Conservation (phyloP, 139 green algal genomes). For the Picochlorum sp. region DNA sequence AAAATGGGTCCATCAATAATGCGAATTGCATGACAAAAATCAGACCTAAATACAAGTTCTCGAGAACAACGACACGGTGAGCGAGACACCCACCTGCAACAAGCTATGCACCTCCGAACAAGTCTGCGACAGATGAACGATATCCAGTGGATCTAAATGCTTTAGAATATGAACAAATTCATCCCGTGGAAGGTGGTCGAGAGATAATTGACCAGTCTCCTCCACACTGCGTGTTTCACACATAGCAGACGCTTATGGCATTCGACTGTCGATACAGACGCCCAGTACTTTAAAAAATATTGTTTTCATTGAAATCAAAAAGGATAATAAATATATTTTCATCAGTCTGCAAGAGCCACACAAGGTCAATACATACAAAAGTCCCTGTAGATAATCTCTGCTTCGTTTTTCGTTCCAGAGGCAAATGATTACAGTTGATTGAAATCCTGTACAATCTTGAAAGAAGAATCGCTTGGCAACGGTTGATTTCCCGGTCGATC, state of each 20-base stretch:
- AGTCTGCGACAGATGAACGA: background rate
- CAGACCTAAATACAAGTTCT: background rate
- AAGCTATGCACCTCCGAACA: background rate
- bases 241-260: too few species aligned
- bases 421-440: too few species aligned
- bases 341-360: too few species aligned
- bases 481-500: slow-evolving; percentile 65
- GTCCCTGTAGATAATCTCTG: too few species aligned
- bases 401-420: background rate
- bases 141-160: slow-evolving; percentile 1
- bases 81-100: background rate
- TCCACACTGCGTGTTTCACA: too few species aligned
- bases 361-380: too few species aligned
- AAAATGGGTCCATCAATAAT: too few species aligned
- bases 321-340: too few species aligned
- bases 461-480: slow-evolving; percentile 19
- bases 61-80: background rate
- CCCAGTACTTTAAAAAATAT: too few species aligned
- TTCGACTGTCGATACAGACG: too few species aligned
- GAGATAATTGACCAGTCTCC: too few species aligned
- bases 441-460: background rate
- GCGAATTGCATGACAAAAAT: background rate
- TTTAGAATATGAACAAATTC: background rate
- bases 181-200: slow-evolving; percentile 6
- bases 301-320: too few species aligned